Base-by-base conservation (phyloP, 768 basidiomycete genomes). In the Austroboletus festivus region DNA sequence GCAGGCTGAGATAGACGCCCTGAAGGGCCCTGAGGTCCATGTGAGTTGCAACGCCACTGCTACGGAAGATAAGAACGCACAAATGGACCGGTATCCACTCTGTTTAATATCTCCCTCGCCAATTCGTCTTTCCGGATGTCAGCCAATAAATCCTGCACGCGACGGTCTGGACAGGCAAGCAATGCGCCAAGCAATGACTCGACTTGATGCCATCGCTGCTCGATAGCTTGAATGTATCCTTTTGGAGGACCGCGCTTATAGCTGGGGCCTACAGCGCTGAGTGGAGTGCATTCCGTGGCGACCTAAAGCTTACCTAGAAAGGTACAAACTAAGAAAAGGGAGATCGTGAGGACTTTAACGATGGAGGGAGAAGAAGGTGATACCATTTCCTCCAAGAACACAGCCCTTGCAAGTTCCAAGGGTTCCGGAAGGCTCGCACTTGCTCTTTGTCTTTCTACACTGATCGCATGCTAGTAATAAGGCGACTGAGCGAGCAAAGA, bases 211-310 rank as follows among this genome's bases (percentile, higher is more conserved):
- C 92, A 87, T 58, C 91, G 70, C 50, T 89, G 86, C 69, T 94
- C 92, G 44, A 94, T 92, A 33, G 91, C 91, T 64, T 93, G 88
- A 42, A 94, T 93, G 64, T 94, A 94, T 18, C 92, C 92, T 61
- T 90, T 90, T 6, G 89, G 88, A 10, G 87, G 87, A 10, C 90
- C 91, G 9, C 90, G 83, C 61, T 86, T 87, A 64, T 85, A 85
- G 60, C 84, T 87, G 0, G 86, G 86, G 38, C 84, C 87, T 89
- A 46, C 13, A 38, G 24, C 43, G 47, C 35, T 48, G 46, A 33
- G 20, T 50, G 3, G 45, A 23, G n/a, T 34, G 13, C 40, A 21
- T 39, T 35, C 23, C 20, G 21, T 31, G 31, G 33, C 3, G 16
- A 28, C 23, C n/a, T 26, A 44, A 43, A 20, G 23, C 53, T 51